Evolutionary conservation across 176 grass and related monocot species (phyloP), one percentile per base, ranked within the genome.

Genomic region (Lolium rigidum): DNA sequence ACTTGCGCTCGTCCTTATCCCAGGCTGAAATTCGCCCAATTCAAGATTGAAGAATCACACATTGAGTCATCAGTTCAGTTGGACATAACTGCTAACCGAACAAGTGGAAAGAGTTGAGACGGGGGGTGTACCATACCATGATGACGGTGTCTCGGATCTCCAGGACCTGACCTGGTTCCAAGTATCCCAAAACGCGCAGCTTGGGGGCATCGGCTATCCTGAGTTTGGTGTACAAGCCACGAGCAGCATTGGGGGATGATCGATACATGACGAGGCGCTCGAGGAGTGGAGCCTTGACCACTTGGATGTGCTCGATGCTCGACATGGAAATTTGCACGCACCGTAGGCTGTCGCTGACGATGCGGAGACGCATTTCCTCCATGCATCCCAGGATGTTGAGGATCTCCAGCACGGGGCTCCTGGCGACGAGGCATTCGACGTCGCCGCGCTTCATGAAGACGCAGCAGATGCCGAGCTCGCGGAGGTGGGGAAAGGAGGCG

Each of bases 191-290:
- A 7, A 1, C 18, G 17, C 7, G 35, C 65, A 82, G 49, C 10
- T 57, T 82, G 18, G 80, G 65, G 80, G 49, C 80, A 43, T 57
- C 26, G 20, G 3, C 61, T 31, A 81, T 81, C 61, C 65, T 81
- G 25, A 81, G 8, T 47, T 43, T 81, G 24, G 18, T 15, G 20
- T 28, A n/a, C 8, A 28, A 17, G 50, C 55, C 18, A 56, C 11
- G 9, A 7, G 24, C 5, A 49, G 39, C 5, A 50, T 74, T 3
- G 82, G 43, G 43, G 70, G 70, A 74, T 75, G 22, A 24, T 14
- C 80, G 15, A 72, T 83, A 67, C 5, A 82, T 26, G 48, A 82
- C 4, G 64, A 86, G 75, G 10, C 84, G 38, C 37, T 86, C 21
- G 15, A 76, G 66, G 28, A 4, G 8, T 1, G 80, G 49, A 46